Percentiles rank a stretch among this genome's conserved stretches.
phyloP scores from a whole-genome alignment of 2,329 filamentous ascomycete species.

The Cryoendolithus antarcticus region DNA sequence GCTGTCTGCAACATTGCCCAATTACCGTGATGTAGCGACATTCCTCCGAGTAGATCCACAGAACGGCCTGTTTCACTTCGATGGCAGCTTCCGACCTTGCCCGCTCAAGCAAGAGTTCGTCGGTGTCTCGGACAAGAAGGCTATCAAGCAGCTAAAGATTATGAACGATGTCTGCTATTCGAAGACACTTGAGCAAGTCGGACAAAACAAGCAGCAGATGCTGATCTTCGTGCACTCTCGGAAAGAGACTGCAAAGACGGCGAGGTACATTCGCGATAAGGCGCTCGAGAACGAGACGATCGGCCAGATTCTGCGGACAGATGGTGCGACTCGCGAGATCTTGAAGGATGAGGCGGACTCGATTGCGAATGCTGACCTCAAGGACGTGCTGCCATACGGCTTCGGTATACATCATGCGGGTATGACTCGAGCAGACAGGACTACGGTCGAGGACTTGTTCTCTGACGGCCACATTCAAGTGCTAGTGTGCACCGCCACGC shows the following conservation, averaged over 20 bases:
- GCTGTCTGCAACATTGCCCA: slow-evolving; percentile 87
- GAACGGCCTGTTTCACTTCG: slow-evolving; percentile 90
- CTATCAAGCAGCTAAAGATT: slow-evolving; percentile 95
- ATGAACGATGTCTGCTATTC: slow-evolving; percentile 99
- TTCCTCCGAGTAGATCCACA: slow-evolving; percentile 81
- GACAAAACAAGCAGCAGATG: slow-evolving; percentile 90
- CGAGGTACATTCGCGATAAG: slow-evolving; percentile 90
- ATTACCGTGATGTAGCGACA: slow-evolving; percentile 90
- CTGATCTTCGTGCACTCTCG: slow-evolving; percentile 96
- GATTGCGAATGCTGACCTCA: slow-evolving; percentile 75
- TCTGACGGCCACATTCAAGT: slow-evolving; percentile 85
- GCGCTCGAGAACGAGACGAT: slow-evolving; percentile 96
- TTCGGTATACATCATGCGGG: slow-evolving; percentile 98
- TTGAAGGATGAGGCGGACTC: slow-evolving; percentile 72
- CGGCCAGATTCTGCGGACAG: slow-evolving; percentile 83
- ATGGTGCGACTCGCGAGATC: slow-evolving; percentile 83
- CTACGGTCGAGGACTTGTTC: slow-evolving; percentile 89
- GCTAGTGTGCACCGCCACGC: slow-evolving; percentile 90
- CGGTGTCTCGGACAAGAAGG: slow-evolving; percentile 92
- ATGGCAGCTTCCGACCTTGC: slow-evolving; percentile 85
- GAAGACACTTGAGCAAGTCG: slow-evolving; percentile 93
- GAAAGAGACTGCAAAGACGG: slow-evolving; percentile 97
- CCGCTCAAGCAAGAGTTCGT: slow-evolving; percentile 95
- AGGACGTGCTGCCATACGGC: slow-evolving; percentile 88
- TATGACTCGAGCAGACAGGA: slow-evolving; percentile 90